Evolutionary conservation across 2,329 filamentous ascomycete species (phyloP).

Genomic region (Exophiala calicioides): DNA sequence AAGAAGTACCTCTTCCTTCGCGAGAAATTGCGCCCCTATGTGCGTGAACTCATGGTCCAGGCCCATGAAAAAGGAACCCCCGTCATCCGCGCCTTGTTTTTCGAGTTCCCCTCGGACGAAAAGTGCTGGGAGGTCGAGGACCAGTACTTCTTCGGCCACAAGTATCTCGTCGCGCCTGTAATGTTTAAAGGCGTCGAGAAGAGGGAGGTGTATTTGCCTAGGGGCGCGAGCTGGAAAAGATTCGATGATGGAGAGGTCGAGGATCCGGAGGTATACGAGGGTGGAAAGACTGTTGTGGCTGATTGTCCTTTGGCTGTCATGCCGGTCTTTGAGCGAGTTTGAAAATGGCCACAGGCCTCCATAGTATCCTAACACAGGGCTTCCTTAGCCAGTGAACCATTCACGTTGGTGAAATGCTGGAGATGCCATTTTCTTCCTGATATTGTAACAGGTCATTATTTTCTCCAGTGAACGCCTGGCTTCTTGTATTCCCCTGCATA

Average conservation of each 20-base stretch:
- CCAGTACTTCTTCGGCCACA: constrained; percentile 65
- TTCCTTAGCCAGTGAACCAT: too few relatives aligned
- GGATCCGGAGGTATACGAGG: constrained; percentile 38
- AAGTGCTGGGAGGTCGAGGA: constrained; percentile 59
- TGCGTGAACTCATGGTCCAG: constrained; percentile 58
- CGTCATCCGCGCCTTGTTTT: constrained; percentile 64
- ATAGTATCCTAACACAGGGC: too few relatives aligned
- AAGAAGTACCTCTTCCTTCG: constrained; percentile 60
- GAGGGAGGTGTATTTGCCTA: constrained; percentile 56
- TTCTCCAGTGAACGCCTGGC: too few relatives aligned
- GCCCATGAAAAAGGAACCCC: constrained; percentile 63
- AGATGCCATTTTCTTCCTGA: too few relatives aligned
- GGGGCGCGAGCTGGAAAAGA: constrained; percentile 47
- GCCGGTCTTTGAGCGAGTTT: constrained; percentile 47
- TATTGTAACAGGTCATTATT: too few relatives aligned
- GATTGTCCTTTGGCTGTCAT: constrained; percentile 50
- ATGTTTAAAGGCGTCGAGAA: constrained; percentile 50
- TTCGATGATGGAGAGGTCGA: constrained; percentile 31
- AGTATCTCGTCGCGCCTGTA: constrained; percentile 61
- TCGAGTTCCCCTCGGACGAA: constrained; percentile 62
- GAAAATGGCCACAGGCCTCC: too few relatives aligned
- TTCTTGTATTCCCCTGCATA: too few relatives aligned
- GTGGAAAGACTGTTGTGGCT: constrained; percentile 44
- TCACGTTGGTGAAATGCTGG: too few relatives aligned
- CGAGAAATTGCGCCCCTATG: constrained; percentile 61